Base-by-base conservation (phyloP, 768 basidiomycete species). In the Boletus huronensis region DNA sequence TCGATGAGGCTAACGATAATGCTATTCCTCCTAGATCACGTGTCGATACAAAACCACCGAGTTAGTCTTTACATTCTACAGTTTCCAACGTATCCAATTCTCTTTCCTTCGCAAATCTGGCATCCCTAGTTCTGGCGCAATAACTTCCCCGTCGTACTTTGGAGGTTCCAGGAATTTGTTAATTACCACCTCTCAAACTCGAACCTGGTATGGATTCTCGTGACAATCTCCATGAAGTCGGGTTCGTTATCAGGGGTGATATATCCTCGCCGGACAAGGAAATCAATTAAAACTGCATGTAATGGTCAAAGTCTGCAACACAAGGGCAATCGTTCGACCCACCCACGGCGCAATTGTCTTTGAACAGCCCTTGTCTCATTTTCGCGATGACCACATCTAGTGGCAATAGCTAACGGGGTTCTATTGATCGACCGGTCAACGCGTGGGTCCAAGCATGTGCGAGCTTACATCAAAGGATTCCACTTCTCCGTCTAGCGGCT, bases 261-360 rank as follows among this genome's bases (percentile, higher is more conserved):
- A 57, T 85, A 78, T 0, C 94, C 94, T 54, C 88, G 85, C 2
- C 95, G 82, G 47, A 98, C 81, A 70, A 98, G 79, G 55, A 98
- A 86, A 70, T 98, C 95, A 43, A 98, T 74, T 45, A 98, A 74
- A 16, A 94, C 93, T 92, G 52, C 14, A 38, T n/a, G n/a, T 13
- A 13, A 21, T 6, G 28, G 21, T 67, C 21, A 64, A 42, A 17
- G 23, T 26, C 16, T 38, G 21, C 36, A 50, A 26, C 25, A 23
- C 21, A 44, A 5, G 6, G 0, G 13, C 5, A 19, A 3, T 19
- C 6, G 4, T 31, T 43, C 10, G 14, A 73, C 82, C 49, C 35
- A 91, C 91, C 90, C 4, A 91, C 62, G 5, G 88, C 93, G 61
- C 93, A 97, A 64, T 99, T 98, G 1, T 92, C 81, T 71, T 99